Conservation (phyloP, 2,329 filamentous ascomycete genomes). For the Aspergillus ochraceoroseus region DNA sequence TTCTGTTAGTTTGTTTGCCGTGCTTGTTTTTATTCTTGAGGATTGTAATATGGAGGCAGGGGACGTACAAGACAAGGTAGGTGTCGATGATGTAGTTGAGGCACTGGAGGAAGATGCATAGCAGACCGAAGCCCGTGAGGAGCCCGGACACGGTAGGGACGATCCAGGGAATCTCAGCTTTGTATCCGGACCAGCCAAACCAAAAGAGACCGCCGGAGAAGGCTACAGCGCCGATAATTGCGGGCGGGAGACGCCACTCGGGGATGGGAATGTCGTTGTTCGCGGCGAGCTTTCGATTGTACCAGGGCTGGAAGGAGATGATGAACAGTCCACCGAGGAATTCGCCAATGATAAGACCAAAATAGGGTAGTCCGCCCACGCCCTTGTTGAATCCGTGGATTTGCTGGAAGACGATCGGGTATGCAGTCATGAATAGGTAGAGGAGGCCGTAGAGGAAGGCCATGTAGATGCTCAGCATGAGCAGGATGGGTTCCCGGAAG, state of each 20-base stretch:
- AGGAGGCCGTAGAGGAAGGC: slow-evolving; percentile 19
- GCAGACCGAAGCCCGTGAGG: slow-evolving; percentile 48
- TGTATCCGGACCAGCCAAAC: slow-evolving; percentile 42
- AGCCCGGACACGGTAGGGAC: slow-evolving; percentile 40
- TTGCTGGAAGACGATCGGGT: slow-evolving; percentile 39
- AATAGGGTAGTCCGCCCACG: slow-evolving; percentile 43
- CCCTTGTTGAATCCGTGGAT: slow-evolving; percentile 38
- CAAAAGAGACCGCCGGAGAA: slow-evolving; percentile 45
- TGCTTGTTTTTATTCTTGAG: neutral
- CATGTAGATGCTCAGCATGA: slow-evolving; percentile 38
- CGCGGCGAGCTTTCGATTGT: slow-evolving; percentile 34
- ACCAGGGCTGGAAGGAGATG: slow-evolving; percentile 38
- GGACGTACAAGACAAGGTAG: slow-evolving; percentile 22
- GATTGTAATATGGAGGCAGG: neutral
- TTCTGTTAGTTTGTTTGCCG: neutral
- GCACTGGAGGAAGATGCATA: slow-evolving; percentile 43
- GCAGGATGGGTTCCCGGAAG: slow-evolving; percentile 41
- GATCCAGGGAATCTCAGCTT: slow-evolving; percentile 37
- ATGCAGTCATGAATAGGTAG: slow-evolving; percentile 21
- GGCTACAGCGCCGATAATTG: slow-evolving; percentile 44
- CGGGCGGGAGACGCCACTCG: slow-evolving; percentile 45
- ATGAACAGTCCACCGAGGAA: slow-evolving; percentile 41
- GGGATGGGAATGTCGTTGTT: slow-evolving; percentile 37
- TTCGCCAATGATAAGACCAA: slow-evolving; percentile 44
- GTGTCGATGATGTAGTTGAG: slow-evolving; percentile 31